Evolutionary conservation across 108 stramenopile species (phyloP).

Genomic region (Seminavis robusta): DNA sequence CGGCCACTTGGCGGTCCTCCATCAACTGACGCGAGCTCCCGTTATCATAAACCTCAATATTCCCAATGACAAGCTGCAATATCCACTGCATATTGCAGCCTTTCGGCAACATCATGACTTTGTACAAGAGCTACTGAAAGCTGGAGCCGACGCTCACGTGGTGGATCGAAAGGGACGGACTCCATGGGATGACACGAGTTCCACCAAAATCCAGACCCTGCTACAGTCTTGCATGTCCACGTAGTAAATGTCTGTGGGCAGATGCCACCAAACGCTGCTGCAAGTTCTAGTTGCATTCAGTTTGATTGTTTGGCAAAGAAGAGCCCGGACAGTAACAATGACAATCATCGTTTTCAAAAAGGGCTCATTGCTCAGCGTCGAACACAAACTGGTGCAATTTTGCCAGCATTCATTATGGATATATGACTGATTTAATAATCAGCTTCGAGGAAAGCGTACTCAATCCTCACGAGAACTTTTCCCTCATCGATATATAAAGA

Average conservation of each 20-base stretch:
- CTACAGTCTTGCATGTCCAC: background rate
- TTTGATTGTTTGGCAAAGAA: no score
- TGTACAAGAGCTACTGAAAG: slow-evolving; percentile 24
- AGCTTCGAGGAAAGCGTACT: no score
- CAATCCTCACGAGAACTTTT: no score
- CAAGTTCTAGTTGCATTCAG: no score
- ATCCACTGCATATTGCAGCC: slow-evolving; percentile 61
- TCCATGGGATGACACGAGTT: slow-evolving; percentile 37
- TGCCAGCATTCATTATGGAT: no score
- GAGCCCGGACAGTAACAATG: no score
- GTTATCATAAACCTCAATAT: slow-evolving; percentile 27
- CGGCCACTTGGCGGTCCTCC: slow-evolving; percentile 19
- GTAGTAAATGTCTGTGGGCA: background rate
- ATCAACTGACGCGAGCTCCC: slow-evolving; percentile 4
- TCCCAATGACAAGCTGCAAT: slow-evolving; percentile 50
- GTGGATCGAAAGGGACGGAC: slow-evolving; percentile 57
- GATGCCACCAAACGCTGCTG: no score
- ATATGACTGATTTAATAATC: no score
- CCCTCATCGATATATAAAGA: no score
- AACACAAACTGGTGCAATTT: no score
- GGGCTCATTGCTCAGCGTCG: no score
- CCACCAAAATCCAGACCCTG: background rate
- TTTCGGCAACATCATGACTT: slow-evolving; percentile 30
- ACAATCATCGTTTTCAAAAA: no score
- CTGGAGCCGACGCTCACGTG: slow-evolving; percentile 27